Conservation (phyloP, 768 basidiomycete genomes). For the Leccinum variicolor region DNA sequence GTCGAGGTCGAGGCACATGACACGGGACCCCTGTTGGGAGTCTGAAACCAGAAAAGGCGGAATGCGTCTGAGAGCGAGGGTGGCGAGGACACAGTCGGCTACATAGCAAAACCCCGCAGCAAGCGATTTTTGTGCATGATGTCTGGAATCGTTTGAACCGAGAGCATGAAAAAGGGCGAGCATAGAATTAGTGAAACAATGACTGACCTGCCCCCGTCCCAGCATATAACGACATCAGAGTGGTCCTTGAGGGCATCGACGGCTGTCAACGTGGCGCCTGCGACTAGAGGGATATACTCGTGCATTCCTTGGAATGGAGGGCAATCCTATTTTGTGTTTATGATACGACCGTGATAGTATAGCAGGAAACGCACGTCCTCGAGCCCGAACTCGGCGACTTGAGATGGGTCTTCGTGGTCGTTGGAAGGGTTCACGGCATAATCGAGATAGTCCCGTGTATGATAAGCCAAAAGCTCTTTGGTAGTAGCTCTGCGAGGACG, state of each 20-base stretch:
- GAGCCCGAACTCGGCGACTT: conserved; percentile 48
- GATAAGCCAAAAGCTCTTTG: conserved; percentile 63
- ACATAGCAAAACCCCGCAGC: conserved; percentile 96
- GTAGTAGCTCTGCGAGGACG: conserved; percentile 51
- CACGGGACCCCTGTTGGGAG: conserved; percentile 44
- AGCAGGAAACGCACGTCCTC: conserved; percentile 45
- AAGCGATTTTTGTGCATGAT: conserved; percentile 74
- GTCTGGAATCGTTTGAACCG: conserved; percentile 39
- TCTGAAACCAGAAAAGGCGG: conserved; percentile 14
- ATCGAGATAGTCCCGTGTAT: conserved; percentile 69
- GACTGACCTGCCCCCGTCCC: conserved; percentile 84
- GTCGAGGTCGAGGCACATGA: conserved; percentile 92
- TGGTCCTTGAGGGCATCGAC: conserved; percentile 53
- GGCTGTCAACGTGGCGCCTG: conserved; percentile 76
- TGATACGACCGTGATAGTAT: neutral
- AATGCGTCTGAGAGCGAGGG: conserved; percentile 61
- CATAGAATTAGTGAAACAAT: neutral
- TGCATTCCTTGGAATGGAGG: conserved; percentile 69
- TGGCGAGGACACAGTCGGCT: conserved; percentile 80
- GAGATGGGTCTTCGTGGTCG: conserved; percentile 22
- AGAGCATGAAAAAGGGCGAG: neutral
- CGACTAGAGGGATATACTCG: conserved; percentile 67
- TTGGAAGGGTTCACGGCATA: conserved; percentile 41
- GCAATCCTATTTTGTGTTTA: conserved; percentile 59
- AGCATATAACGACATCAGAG: conserved; percentile 66